phyloP scores from a whole-genome alignment of 1,284 basidiomycete genomes.

The Boletus sp. region DNA sequence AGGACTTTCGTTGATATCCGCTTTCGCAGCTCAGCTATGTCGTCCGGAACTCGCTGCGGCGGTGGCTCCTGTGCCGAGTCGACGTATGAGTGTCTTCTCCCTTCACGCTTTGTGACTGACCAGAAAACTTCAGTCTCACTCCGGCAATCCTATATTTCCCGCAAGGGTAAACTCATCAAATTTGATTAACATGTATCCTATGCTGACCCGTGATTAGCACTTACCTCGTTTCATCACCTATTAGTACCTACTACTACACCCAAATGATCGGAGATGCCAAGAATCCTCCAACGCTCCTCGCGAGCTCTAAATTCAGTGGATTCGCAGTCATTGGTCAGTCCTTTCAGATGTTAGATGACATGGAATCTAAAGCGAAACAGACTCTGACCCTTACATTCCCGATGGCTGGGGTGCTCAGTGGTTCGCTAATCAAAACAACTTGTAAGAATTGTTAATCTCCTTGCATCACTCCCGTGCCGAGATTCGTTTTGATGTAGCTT shows the following conservation, averaged over 20 bases:
- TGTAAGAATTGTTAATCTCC: conserved; percentile 23
- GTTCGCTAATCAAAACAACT: conserved; percentile 52
- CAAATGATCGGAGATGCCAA: conserved; percentile 47
- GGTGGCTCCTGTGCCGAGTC: conserved; percentile 14
- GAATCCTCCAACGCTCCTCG: conserved; percentile 45
- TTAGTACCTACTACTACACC: conserved; percentile 51
- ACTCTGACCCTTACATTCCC: conserved; percentile 45
- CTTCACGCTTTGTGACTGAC: background rate
- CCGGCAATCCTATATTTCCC: conserved; percentile 32
- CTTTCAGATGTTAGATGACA: background rate
- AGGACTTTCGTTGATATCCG: conserved; percentile 2
- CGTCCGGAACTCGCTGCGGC: conserved; percentile 25
- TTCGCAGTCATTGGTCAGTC: conserved; percentile 48
- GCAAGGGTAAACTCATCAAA: conserved; percentile 15
- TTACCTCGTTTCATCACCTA: conserved; percentile 47
- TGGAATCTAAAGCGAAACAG: conserved; percentile 25
- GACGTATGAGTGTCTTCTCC: conserved; percentile 17
- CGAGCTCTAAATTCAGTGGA: conserved; percentile 44
- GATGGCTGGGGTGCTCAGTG: conserved; percentile 37
- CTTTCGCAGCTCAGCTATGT: conserved; percentile 24
- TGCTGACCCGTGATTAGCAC: conserved; percentile 25
- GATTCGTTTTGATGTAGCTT: conserved; percentile 25
- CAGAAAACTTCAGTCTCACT: conserved; percentile 18
- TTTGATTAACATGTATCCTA: background rate
- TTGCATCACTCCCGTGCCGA: background rate